Percentiles rank a stretch among this genome's conserved stretches.
Conservation (phyloP, 176 grass and related monocot species). For the Musa beccarii region DNA sequence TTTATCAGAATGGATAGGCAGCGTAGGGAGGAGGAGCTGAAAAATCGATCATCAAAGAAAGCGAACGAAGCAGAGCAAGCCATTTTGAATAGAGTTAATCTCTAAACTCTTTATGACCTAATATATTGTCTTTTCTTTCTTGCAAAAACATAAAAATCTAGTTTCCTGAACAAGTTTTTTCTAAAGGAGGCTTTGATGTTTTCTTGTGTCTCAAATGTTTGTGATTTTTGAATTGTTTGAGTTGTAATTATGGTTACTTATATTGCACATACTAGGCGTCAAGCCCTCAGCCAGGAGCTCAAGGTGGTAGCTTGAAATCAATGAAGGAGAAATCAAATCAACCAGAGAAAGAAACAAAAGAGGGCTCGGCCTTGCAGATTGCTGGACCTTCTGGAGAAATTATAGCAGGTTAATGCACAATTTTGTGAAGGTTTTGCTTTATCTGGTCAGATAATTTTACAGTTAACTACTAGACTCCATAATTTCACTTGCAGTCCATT, state of each 20-base stretch:
- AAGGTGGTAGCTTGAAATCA: constrained; percentile 31
- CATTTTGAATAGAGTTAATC: constrained; percentile 45
- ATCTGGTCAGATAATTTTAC: neutral
- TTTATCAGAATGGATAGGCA: constrained; percentile 73
- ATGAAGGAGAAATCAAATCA: constrained; percentile 38
- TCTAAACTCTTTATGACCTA: neutral
- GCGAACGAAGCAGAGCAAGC: constrained; percentile 31
- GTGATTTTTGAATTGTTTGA: neutral
- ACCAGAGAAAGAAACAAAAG: constrained; percentile 50
- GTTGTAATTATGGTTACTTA: constrained; percentile 17
- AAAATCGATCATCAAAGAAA: constrained; percentile 58
- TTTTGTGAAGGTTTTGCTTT: neutral
- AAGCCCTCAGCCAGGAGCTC: constrained; percentile 56
- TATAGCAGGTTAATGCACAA: constrained; percentile 43
- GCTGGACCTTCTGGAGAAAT: constrained; percentile 77
- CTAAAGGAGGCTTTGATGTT: neutral
- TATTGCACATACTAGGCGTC: constrained; percentile 42
- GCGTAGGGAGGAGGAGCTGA: constrained; percentile 65
- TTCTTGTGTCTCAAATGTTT: constrained; percentile 13
- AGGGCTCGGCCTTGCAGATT: constrained; percentile 62
- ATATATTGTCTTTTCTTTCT: no score
- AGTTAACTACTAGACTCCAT: neutral
- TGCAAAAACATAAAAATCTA: no score
- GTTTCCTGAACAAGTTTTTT: neutral
- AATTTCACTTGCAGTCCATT: neutral